Base-by-base conservation (phyloP, 176 grass and related monocot species). In the Phyllostachys edulis region DNA sequence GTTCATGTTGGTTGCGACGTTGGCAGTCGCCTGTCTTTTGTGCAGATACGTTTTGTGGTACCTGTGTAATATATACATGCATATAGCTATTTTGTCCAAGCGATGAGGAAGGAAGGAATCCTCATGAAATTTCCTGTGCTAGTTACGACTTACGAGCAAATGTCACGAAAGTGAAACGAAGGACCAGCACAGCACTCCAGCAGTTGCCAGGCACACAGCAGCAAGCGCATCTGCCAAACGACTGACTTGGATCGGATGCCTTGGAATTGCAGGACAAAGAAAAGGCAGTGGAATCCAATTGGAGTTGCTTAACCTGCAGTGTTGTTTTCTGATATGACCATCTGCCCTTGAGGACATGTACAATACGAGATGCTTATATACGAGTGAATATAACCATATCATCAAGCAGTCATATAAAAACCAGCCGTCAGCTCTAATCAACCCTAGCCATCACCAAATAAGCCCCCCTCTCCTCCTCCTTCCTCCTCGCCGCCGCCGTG, bases 201-300 rank as follows among this genome's bases (percentile, higher is more conserved):
- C 32, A 23, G 5, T 0, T 38, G 72, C 1, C 18, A 16, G 34
- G 75, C 74, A 9, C 37, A 5, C 55, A 11, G 1, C 18, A 20
- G 47, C 41, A 16, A 61, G 52, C 68, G 69, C 21, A 73, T 67
- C 76, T 0, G 59, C 59, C 87, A 47, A 56, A 9, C 18, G 47
- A 56, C 59, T 57, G 81, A 73, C 68, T 17, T 67, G 67, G 63
- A 60, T 46, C 18, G 15, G 76, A 78, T 26, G 67, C 59, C 18
- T 50, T 47, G 85, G 60, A 72, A n/a, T 15, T 3, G 75, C 16
- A 47, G 11, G 73, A 86, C 61, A 24, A 13, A 16, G 23, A 23
- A 11, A 10, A 59, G 56, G 49, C 37, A 26, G 23, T 12, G 49
- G 39, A 50, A 37, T 67, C 70, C 34, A 40, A 17, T 2, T 14